A percentile compares a stretch with the other conserved stretches of the same genome.
Evolutionary conservation across 2,329 filamentous ascomycete species (phyloP).

Genomic region (Fusarium albosuccineum): DNA sequence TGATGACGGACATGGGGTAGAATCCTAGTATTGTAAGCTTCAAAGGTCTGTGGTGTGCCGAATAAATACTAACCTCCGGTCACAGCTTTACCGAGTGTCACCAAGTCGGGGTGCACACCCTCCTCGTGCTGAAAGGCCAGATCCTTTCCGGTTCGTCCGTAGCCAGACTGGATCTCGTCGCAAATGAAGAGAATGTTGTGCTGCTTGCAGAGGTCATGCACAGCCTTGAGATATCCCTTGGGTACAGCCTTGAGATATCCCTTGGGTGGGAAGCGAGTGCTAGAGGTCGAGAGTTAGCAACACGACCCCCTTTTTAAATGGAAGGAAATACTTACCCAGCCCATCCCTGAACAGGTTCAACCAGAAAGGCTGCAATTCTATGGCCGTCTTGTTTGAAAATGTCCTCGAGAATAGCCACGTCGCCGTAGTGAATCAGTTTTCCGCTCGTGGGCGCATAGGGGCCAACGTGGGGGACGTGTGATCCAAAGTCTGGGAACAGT

Average conservation of each 20-base stretch:
- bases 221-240: slow-evolving; percentile 75
- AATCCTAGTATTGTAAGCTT: slow-evolving; percentile 14
- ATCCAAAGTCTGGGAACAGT: slow-evolving; percentile 14
- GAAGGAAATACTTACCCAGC: slow-evolving; percentile 88
- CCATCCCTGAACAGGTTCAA: slow-evolving; percentile 76
- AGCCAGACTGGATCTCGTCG: slow-evolving; percentile 95
- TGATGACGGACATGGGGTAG: slow-evolving; percentile 14
- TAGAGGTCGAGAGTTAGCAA: not conserved
- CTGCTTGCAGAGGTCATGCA: slow-evolving; percentile 86
- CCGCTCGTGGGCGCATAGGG: slow-evolving; percentile 18
- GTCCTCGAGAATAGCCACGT: slow-evolving; percentile 11
- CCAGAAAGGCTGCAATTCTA: slow-evolving; percentile 81
- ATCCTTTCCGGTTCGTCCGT: slow-evolving; percentile 91
- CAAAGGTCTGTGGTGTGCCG: not conserved
- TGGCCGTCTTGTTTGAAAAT: slow-evolving; percentile 15
- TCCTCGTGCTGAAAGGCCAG: slow-evolving; percentile 86
- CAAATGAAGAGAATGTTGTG: slow-evolving; percentile 92
- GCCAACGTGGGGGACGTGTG: slow-evolving; percentile 20
- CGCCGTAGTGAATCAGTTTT: slow-evolving; percentile 19
- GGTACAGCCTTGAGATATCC: slow-evolving; percentile 77
- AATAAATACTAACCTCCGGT: slow-evolving; percentile 74
- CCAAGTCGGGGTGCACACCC: slow-evolving; percentile 89
- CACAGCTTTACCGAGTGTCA: slow-evolving; percentile 92
- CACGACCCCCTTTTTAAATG: slow-evolving; percentile 51
- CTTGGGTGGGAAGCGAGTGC: slow-evolving; percentile 18